These are phyloP conservation scores for Metroxylon sagu DNA, from an alignment of 176 grass and related monocot species.

Conservation along the genomic window DNA sequence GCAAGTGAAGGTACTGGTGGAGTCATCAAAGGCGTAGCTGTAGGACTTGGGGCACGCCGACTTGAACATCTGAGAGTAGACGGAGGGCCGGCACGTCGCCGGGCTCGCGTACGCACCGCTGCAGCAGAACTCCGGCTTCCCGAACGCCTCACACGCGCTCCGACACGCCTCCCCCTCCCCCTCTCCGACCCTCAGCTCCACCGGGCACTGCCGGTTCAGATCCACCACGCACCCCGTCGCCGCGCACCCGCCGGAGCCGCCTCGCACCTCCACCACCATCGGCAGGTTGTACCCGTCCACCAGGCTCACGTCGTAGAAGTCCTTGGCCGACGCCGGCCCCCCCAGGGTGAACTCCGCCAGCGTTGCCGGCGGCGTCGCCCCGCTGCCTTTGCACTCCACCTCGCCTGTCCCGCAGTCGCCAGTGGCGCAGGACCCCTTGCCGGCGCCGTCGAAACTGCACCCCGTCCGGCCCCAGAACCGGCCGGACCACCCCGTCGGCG, in stretches of 20 bases:
- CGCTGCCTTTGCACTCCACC: slow-evolving; percentile 54
- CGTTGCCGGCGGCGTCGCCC: slow-evolving; percentile 56
- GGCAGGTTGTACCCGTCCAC: slow-evolving; percentile 91
- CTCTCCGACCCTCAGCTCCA: slow-evolving; percentile 47
- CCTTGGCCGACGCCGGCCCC: slow-evolving; percentile 20
- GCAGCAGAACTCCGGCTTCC: slow-evolving; percentile 91
- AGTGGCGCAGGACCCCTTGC: slow-evolving; percentile 44
- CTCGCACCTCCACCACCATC: slow-evolving; percentile 45
- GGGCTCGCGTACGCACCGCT: slow-evolving; percentile 75
- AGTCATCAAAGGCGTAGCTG: slow-evolving; percentile 94
- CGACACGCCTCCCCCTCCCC: slow-evolving; percentile 55
- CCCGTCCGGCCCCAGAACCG: slow-evolving; percentile 73
- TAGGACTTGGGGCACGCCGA: slow-evolving; percentile 86
- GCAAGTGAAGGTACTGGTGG: slow-evolving; percentile 89
- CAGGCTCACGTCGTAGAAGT: slow-evolving; percentile 99
- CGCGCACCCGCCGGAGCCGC: slow-evolving; percentile 28
- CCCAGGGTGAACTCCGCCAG: slow-evolving; percentile 88
- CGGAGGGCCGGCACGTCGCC: slow-evolving; percentile 54
- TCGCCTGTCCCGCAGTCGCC: slow-evolving; percentile 75
- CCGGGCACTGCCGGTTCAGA: slow-evolving; percentile 71
- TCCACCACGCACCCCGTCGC: slow-evolving; percentile 62
- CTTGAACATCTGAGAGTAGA: slow-evolving; percentile 87
- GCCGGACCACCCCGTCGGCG: slow-evolving; percentile 69
- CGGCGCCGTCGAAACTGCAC: slow-evolving; percentile 36
- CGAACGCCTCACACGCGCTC: slow-evolving; percentile 86